Evolutionary conservation across 805 yeast species (phyloP), one percentile per base, ranked within the genome.

Genomic region (Hanseniaspora pseudoguilliermondii): DNA sequence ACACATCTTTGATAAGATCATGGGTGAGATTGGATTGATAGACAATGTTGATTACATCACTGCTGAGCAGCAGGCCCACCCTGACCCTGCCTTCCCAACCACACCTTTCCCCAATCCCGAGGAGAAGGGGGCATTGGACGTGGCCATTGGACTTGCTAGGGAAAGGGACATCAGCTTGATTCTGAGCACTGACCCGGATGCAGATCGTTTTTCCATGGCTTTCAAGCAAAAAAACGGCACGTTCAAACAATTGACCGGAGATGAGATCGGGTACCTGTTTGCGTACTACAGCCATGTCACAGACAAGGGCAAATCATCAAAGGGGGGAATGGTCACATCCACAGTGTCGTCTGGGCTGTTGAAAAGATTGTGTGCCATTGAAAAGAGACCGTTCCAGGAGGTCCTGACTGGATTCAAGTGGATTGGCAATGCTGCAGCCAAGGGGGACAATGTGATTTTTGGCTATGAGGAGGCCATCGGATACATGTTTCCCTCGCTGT

Each of bases 381-480:
- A 78, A 47, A 83, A 83, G 0, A 83, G 84, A 64, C 72, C 78
- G 47, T 85, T 76, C 67, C 75, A 72, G 43, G 97, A 93, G 59
- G 91, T 97, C 0, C 74, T 91, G 57, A 91, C 97, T 0, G 98
- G 98, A 1, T 91, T 91, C 73, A 91, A 91, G 70, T 91, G 98
- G 98, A 83, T 91, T 39, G 98, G 97, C 3, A 91, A 91, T 65
- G 78, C 80, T 60, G 93, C 96, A 2, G 47, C 47, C 36, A 44
- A 44, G 29, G 27, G 16, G 25, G 59, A 64, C 0, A 66, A 54
- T 4, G 95, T 90, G 1, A 95, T 96, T 0, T 89, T 91, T 71
- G 97, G 86, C 0, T 91, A 77, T 66, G 98, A 91, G 68, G 98
- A 91, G 66, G 97, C 97, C 2, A 84, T 91, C 60, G 98, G 98